Evolutionary conservation across 2,329 filamentous ascomycete species (phyloP).

Genomic region (Talaromyces sp.): DNA sequence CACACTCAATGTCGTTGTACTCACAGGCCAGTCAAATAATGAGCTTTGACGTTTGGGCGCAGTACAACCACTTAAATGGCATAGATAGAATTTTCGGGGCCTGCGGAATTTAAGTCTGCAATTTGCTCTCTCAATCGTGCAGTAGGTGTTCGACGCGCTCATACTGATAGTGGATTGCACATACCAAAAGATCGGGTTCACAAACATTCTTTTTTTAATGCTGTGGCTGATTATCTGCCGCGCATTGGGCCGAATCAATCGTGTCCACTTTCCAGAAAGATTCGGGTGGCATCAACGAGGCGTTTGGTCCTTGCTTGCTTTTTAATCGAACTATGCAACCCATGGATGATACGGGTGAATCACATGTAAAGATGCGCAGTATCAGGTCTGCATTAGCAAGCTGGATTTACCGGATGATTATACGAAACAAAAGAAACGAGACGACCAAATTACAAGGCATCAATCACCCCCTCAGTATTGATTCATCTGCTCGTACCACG

Average conservation of each 20-base stretch:
- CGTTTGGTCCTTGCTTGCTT: neutral
- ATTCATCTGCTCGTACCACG: constrained; percentile 2
- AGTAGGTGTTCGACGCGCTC: neutral
- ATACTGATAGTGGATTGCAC: neutral
- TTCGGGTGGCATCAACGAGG: neutral
- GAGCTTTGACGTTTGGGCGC: neutral
- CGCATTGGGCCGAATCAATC: neutral
- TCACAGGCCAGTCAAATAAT: neutral
- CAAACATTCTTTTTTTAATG: neutral
- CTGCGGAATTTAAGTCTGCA: neutral
- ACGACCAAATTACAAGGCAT: neutral
- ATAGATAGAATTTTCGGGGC: neutral
- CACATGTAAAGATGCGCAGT: neutral
- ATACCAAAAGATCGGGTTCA: neutral
- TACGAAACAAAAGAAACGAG: neutral
- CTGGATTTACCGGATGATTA: neutral
- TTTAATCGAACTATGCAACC: neutral
- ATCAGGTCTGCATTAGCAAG: neutral
- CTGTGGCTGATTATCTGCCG: neutral
- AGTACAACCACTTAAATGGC: neutral
- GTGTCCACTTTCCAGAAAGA: neutral
- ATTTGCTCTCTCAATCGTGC: neutral
- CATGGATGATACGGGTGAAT: neutral
- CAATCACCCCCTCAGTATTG: neutral
- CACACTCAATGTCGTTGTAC: neutral